These are phyloP conservation scores for Aspergillus incahuasiensis DNA, from an alignment of 495 filamentous ascomycete species.

Conservation along the genomic window DNA sequence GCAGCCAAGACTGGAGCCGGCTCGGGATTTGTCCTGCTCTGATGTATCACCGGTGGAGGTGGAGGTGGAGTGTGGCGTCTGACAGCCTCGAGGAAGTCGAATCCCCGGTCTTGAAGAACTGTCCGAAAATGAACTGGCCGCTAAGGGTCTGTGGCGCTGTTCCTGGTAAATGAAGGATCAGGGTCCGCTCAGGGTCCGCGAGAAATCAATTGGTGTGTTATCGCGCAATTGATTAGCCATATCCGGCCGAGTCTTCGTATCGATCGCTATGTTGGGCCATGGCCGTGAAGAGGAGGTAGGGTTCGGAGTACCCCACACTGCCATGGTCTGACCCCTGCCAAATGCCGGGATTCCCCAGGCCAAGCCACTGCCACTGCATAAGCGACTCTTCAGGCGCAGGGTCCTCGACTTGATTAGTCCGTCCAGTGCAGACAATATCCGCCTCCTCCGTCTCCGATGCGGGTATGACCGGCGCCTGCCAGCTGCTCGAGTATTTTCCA, in stretches of 20 bases:
- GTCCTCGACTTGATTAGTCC: slow-evolving; percentile 2
- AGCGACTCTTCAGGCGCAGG: neutral
- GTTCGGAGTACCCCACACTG: slow-evolving; percentile 3
- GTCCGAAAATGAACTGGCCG: neutral
- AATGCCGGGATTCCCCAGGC: neutral
- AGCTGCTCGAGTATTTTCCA: neutral
- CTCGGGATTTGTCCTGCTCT: slow-evolving; percentile 3
- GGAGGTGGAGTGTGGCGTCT: too few species aligned
- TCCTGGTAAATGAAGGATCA: neutral
- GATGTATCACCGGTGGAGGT: slow-evolving; percentile 6
- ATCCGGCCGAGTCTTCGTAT: neutral
- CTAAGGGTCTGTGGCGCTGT: neutral
- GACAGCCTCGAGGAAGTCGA: neutral
- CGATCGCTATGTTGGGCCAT: neutral
- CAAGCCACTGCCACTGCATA: neutral
- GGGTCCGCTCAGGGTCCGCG: neutral
- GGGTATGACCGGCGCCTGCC: neutral
- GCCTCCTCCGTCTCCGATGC: neutral
- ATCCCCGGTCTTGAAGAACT: neutral
- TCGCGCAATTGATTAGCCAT: neutral
- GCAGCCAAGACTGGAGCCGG: neutral
- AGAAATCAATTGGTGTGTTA: neutral
- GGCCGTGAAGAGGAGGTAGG: neutral
- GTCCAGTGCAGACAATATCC: neutral
- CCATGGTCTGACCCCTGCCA: neutral